Base-by-base conservation (phyloP, 116 monocot genomes). In the Phalaenopsis hybrid region DNA sequence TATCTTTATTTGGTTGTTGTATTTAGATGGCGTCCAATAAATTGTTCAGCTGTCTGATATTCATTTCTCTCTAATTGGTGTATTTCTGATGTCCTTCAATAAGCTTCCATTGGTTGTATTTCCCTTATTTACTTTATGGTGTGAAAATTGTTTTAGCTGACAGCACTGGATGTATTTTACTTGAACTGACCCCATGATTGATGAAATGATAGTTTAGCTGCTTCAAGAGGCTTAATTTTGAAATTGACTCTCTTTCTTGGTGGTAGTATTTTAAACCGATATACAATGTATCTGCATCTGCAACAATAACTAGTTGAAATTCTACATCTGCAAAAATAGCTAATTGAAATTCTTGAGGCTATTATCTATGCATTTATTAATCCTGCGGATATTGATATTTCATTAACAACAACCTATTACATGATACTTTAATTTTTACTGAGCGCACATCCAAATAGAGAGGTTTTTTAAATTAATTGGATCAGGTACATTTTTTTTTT, bases 11-110 rank as follows among this genome's bases (percentile, higher is more conserved):
- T 77, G 5, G 77, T 52, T 77, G 48, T n/a, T 77, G 77, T 77
- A 50, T 50, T 77, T 25, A 51, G 43, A 50, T 50, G 50, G 77
- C 48, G 13, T 77, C 77, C 25, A 77, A 77, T 77, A 77, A 77
- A 51, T 51, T 13, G 51, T 16, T 77, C 51, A 52, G 51, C 77
- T 77, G 6, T 21, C 37, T 41, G 33, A 75, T 77, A 45, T 77
- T 84, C 50, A 76, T 81, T 81, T 80, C 55, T 15, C 28, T 17
- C 18, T 57, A 21, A 61, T 25, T 58, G 15, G 17, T 74, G 79
- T 44, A 21, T 44, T 44, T 72, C 5, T 79, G 44, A 49, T 81
- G n/a, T 55, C 17, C 52, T 57, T 79, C 59, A 58, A 41, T 72
- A 34, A 72, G 15, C 23, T 63, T 63, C 25, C 9, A 63, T 21